Evolutionary conservation across 2,329 filamentous ascomycete species (phyloP), one percentile per base, ranked within the genome.

Genomic region (Thermothelomyces thermophilus): DNA sequence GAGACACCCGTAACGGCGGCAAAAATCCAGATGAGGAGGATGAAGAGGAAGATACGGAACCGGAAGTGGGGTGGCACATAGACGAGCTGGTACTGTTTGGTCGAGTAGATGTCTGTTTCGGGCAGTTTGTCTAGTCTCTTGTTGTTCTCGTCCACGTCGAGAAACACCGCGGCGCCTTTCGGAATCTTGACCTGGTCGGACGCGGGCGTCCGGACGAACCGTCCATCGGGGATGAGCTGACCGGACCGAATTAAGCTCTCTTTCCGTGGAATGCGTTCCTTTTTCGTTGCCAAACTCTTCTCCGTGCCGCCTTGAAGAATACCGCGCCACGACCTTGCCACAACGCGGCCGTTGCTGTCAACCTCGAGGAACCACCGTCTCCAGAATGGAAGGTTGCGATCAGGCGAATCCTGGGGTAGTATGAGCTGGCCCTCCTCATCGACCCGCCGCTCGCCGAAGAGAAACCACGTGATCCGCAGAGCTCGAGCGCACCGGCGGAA

Each of bases 121-220:
- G 64, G 63, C 57, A 72, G 71, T 22, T 80, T 81, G 63, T 87
- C 84, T 31, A 80, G 68, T 34, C 82, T 76, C 37, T 80, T 71
- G 53, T 90, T 85, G 22, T 82, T 68, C 46, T 86, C 80, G 10
- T 79, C 75, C 8, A 91, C 85, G 44, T 87, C 79, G 16, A 95
- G 71, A 62, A 98, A 97, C 3, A 95, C 90, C 14, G 75, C 72
- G 41, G 77, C 78, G 34, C 87, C 87, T 67, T 94, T 95, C 3
- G 90, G 87, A 31, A 97, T 90, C 62, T 94, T 89, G 57, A 96
- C 87, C 64, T 95, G 90, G 65, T 98, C 93, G 1, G 90, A 95
- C 16, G 89, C 90, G 10, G 93, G 93, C n/a, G 90, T 88, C 40
- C 89, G 83, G 20, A 96, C 91, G 64, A 90, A 97, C 51, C 77